phyloP scores from a whole-genome alignment of 2,329 filamentous ascomycete species.

The Ciborinia camelliae region DNA sequence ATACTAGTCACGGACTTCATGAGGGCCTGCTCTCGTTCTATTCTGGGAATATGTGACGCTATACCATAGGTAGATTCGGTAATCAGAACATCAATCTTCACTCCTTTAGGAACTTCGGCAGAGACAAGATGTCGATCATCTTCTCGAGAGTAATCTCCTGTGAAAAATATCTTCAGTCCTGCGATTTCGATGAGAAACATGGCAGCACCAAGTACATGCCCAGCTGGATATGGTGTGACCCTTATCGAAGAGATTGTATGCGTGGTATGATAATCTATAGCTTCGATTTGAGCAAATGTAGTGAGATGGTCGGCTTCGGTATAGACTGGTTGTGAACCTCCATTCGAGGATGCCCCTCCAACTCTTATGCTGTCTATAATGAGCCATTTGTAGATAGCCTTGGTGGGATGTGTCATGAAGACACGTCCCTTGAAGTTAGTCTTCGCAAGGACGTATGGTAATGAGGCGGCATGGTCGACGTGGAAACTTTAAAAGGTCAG shows the following conservation, averaged over 20 bases:
- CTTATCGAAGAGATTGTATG: constrained; percentile 95
- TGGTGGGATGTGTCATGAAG: constrained; percentile 99
- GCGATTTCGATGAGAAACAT: constrained; percentile 99
- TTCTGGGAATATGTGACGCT: constrained; percentile 83
- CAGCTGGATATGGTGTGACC: constrained; percentile 94
- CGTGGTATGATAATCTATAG: constrained; percentile 97
- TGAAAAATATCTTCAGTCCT: constrained; percentile 94
- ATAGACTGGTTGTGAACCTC: constrained; percentile 71
- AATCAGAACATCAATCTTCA: constrained; percentile 94
- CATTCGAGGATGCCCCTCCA: constrained; percentile 59
- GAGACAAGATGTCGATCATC: constrained; percentile 94
- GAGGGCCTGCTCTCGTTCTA: constrained; percentile 86
- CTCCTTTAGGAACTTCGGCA: constrained; percentile 79
- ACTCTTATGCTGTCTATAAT: constrained; percentile 96
- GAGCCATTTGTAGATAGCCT: constrained; percentile 99
- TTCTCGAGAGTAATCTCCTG: constrained; percentile 94
- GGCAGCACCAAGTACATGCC: constrained; percentile 94
- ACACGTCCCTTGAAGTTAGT: constrained; percentile 96
- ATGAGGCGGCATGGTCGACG: constrained; percentile 95
- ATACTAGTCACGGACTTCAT: constrained; percentile 95
- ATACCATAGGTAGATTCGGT: constrained; percentile 98
- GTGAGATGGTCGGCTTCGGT: constrained; percentile 93
- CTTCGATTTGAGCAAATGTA: constrained; percentile 91
- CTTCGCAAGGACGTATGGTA: constrained; percentile 95
- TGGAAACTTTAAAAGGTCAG: constrained; percentile 69